Evolutionary conservation across 2,329 filamentous ascomycete genomes (phyloP), one percentile per base, ranked within the genome.

Genomic region (Alternaria angustiovoidea): DNA sequence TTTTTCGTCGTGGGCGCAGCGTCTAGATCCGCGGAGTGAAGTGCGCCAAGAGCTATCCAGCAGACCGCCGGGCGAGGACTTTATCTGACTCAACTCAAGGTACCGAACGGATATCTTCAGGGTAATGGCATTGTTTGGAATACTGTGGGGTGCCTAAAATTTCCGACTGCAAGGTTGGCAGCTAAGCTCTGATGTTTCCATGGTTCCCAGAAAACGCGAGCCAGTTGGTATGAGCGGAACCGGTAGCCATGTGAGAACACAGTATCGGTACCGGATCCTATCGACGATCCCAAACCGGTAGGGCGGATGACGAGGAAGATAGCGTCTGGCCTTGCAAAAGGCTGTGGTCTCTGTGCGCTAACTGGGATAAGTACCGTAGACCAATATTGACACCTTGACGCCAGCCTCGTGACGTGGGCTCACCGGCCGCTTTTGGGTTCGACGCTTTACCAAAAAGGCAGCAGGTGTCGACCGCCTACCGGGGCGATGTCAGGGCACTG

Each of bases 161-260:
- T 32, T 61, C 54, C 48, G 54, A 43, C 12, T 18, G 48, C 22
- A 48, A 26, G 58, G 28, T 42, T 20, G 30, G 14, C 28, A 20
- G 38, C 18, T 36, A 34, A 49, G 36, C 28, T 52, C 41, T 38
- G 18, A 34, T 51, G 34, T 41, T 52, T 24, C 54, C 48, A 57
- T 49, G 36, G 32, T 51, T 32, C 53, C 44, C 20, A 49, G 38
- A 32, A 28, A 18, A 14, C 32, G 32, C 32, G 34, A 46, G 28
- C 34, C 39, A 48, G 36, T 43, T 54, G 52, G 44, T 30, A 28
- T 41, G 34, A 48, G 38, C 51, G 47, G 53, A 57, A 42, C 34
- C 58, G 28, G 32, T 24, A 47, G 54, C 42, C n/a, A 43, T 53
- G 43, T 41, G 54, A 43, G 16, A 61, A 61, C 54, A 36, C 41